Evolutionary conservation across 2,329 filamentous ascomycete species (phyloP), one percentile per base, ranked within the genome.

Genomic region (Penicillium sp.): DNA sequence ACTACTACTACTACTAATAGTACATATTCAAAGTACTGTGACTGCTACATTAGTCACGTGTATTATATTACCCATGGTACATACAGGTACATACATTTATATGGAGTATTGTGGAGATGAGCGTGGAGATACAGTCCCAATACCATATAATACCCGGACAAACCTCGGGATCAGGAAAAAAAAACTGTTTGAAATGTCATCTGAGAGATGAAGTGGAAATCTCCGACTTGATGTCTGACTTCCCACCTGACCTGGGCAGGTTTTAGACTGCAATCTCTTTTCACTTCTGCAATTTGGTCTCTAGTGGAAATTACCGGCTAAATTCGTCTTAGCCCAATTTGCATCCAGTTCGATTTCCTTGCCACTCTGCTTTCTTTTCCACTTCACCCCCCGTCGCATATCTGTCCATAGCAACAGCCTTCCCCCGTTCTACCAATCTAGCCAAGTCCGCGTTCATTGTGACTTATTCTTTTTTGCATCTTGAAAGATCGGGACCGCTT

Each of bases 111-210:
- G 57, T 58, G 58, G 61, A 62, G 63, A 57, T 53, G 56, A 16
- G 20, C 49, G 55, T 63, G 62, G 62, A 63, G 61, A 66, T 66
- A 65, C 63, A 4, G 45, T 53, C 10, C 29, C 31, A 45, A 53
- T 65, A 64, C 58, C 24, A 10, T 32, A n/a, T 29, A 44, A 29
- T 51, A 49, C 37, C n/a, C 57, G 63, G 63, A 54, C 56, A 64
- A 66, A 64, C 51, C 42, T 65, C 61, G 60, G 61, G 50, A 54
- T 61, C 50, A 22, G 48, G 32, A 29, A 47, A 37, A 47, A 37
- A 47, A 49, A 55, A 24, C 24, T 48, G 52, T 13, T 39, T 50
- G 42, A 43, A 35, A 51, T 26, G 42, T 44, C 34, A 47, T 43
- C 51, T 48, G 49, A 38, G 35, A 35, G 51, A 39, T 37, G 31